A percentile compares a stretch with the other conserved stretches of the same genome.
These are phyloP conservation scores for Globisporangium alternatum DNA, from an alignment of 352 stramenopile genomes.

Conservation along the genomic window DNA sequence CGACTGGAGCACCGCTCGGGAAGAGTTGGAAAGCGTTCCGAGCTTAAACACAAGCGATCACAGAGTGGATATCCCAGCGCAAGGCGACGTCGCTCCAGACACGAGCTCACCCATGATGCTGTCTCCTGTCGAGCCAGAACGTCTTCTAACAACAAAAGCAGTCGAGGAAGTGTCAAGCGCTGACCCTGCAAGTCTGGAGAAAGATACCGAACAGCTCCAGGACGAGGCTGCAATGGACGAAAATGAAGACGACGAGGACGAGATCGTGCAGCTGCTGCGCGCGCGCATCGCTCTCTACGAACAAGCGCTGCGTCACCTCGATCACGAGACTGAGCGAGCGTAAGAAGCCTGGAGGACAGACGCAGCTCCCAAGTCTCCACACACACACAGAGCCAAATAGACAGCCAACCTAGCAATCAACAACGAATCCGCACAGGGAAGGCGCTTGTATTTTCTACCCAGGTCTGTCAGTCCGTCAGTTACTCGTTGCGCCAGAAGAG, in stretches of 20 bases:
- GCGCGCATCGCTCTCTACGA: conserved; percentile 38
- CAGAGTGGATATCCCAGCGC: too few relatives aligned
- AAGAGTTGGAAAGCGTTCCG: too few relatives aligned
- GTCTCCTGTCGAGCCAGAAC: neutral
- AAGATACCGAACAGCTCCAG: neutral
- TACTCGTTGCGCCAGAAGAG: conserved; percentile 56
- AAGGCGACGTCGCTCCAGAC: neutral
- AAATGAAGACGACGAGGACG: conserved; percentile 12
- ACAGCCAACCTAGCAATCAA: neutral
- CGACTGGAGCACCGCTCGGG: too few relatives aligned
- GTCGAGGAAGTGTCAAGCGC: neutral
- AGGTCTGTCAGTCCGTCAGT: conserved; percentile 3
- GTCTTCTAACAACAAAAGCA: neutral
- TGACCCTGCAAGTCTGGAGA: neutral
- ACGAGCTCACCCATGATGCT: too few relatives aligned
- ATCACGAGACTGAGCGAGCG: conserved; percentile 5
- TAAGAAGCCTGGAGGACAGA: neutral
- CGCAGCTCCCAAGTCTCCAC: neutral
- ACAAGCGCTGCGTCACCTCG: conserved; percentile 32
- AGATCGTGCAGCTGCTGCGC: conserved; percentile 13
- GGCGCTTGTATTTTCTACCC: neutral
- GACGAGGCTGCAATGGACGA: neutral
- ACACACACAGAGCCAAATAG: neutral
- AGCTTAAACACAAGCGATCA: neutral
- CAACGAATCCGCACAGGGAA: neutral